Conservation (phyloP, 2,329 filamentous ascomycete genomes). For the Furcasterigmium furcatum region DNA sequence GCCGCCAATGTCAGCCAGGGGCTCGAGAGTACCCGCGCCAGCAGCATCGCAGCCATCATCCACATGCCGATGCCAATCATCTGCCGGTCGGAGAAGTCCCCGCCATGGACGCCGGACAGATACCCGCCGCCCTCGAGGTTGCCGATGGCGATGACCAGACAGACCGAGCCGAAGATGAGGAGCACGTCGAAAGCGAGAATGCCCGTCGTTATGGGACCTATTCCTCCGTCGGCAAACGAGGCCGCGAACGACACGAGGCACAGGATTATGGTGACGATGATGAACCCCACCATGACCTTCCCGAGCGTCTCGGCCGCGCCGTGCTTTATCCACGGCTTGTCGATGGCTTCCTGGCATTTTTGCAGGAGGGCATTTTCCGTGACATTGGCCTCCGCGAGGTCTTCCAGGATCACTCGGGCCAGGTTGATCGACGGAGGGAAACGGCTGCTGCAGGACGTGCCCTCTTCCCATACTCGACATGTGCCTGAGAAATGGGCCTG, state of each 20-base stretch:
- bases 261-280: slow-evolving; percentile 3
- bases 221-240: neutral
- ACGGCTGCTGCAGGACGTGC: neutral
- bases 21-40: neutral
- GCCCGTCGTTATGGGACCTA: neutral
- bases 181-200: slow-evolving; percentile 3
- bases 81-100: slow-evolving; percentile 3
- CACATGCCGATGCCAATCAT: slow-evolving; percentile 3
- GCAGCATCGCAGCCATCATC: slow-evolving; percentile 2
- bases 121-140: slow-evolving; percentile 4
- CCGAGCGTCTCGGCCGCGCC: neutral
- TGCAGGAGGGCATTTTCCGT: neutral
- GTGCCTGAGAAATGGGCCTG: too few relatives aligned
- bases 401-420: slow-evolving; percentile 1
- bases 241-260: neutral
- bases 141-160: slow-evolving; percentile 2
- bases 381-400: neutral
- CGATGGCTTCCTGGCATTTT: neutral
- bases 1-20: neutral
- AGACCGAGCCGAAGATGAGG: slow-evolving; percentile 1
- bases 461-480: neutral
- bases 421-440: neutral
- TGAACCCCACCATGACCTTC: slow-evolving; percentile 1
- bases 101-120: neutral
- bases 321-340: slow-evolving; percentile 1